Conservation (phyloP, 768 basidiomycete genomes). For the Brasilioporus rufonigricans region DNA sequence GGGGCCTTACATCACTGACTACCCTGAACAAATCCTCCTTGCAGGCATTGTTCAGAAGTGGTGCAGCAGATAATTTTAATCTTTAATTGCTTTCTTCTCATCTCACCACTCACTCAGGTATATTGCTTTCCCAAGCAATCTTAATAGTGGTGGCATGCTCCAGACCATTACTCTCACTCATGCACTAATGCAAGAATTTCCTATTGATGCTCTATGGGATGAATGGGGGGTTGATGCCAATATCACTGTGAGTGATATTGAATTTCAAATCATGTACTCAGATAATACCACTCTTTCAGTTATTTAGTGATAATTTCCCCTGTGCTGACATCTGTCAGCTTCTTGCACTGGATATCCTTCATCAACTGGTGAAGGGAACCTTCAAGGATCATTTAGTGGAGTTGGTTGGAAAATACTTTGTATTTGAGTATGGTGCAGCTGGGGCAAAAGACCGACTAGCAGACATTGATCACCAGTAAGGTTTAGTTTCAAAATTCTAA, state of each 20-base stretch:
- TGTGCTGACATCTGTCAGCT: slow-evolving; percentile 34
- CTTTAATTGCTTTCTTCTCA: too few species aligned
- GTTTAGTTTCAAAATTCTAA: too few species aligned
- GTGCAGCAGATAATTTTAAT: background rate
- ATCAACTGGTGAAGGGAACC: slow-evolving; percentile 33
- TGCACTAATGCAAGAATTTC: background rate
- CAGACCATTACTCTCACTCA: background rate
- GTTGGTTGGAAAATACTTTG: slow-evolving; percentile 31
- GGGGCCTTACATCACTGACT: too few species aligned
- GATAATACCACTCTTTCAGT: background rate
- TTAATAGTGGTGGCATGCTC: background rate
- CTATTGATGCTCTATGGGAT: background rate
- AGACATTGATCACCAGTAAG: slow-evolving; percentile 31
- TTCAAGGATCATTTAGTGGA: slow-evolving; percentile 37
- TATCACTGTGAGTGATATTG: background rate
- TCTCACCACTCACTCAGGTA: too few species aligned
- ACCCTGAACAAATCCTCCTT: too few species aligned
- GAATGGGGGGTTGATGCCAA: background rate
- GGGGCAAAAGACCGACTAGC: slow-evolving; percentile 20
- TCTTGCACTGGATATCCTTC: slow-evolving; percentile 28
- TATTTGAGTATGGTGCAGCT: slow-evolving; percentile 2
- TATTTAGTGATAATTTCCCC: slow-evolving; percentile 30
- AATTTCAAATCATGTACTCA: too few species aligned
- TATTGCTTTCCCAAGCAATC: too few species aligned
- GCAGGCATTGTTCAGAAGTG: background rate